Conservation (phyloP, 1,284 basidiomycete genomes). For the Fistulina hepatica region DNA sequence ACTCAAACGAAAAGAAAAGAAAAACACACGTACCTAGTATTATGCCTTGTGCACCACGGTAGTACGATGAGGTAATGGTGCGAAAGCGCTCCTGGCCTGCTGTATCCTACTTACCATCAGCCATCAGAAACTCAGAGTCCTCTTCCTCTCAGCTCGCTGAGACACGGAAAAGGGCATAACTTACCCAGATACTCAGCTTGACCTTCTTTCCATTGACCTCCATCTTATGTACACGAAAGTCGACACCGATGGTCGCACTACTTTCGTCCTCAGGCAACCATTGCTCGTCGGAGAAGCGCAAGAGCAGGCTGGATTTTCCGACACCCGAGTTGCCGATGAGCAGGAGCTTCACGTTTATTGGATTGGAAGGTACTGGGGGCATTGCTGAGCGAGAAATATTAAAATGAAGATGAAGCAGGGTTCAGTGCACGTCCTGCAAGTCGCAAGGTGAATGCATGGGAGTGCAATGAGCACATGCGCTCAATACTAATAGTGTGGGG, state of each 20-base stretch:
- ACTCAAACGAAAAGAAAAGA: no score
- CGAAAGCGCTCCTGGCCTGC: conserved; percentile 87
- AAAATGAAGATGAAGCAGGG: no score
- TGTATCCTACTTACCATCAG: no score
- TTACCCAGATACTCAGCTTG: conserved; percentile 65
- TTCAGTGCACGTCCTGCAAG: no score
- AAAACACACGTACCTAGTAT: conserved; percentile 70
- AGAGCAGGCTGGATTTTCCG: conserved; percentile 81
- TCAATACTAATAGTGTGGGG: no score
- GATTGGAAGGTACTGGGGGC: conserved; percentile 16
- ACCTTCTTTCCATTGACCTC: conserved; percentile 68
- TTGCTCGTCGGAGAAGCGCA: conserved; percentile 94
- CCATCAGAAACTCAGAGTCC: no score
- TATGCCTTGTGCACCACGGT: conserved; percentile 89
- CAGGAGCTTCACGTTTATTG: conserved; percentile 59
- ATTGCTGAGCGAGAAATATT: no score
- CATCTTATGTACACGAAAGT: conserved; percentile 78
- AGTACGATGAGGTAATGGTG: conserved; percentile 87
- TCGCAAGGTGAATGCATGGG: no score
- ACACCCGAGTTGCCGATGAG: conserved; percentile 86
- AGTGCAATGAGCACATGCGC: no score
- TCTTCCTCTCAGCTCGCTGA: no score
- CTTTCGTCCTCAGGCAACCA: conserved; percentile 94
- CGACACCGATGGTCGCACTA: conserved; percentile 87
- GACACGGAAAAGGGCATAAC: conserved; percentile 12